These are phyloP conservation scores for Cladophialophora bantiana DNA, from an alignment of 2,329 filamentous ascomycete genomes.

Conservation along the genomic window DNA sequence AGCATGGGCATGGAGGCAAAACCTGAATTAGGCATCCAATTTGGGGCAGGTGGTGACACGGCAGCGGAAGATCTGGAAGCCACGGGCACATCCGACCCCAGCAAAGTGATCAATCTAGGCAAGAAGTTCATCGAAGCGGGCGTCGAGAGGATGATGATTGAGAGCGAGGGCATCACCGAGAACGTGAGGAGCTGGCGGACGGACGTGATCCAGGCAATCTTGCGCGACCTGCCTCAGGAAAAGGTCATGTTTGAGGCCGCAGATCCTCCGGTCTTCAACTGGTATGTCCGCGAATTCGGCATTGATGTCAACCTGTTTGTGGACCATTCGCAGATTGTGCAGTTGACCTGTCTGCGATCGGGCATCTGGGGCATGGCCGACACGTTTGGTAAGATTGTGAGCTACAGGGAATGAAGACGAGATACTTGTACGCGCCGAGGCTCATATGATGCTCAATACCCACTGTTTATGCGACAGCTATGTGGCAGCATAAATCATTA, in stretches of 20 bases:
- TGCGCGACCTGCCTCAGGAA: slow-evolving; percentile 60
- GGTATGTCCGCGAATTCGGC: slow-evolving; percentile 50
- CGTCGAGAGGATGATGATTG: slow-evolving; percentile 65
- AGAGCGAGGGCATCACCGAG: slow-evolving; percentile 67
- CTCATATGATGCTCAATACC: not conserved
- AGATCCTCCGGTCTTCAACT: slow-evolving; percentile 54
- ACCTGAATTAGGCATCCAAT: slow-evolving; percentile 64
- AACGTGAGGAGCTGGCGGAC: slow-evolving; percentile 63
- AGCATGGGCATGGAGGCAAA: slow-evolving; percentile 59
- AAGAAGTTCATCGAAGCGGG: slow-evolving; percentile 59
- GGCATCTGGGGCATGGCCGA: slow-evolving; percentile 65
- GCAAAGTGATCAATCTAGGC: slow-evolving; percentile 58
- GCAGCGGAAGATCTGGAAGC: slow-evolving; percentile 55
- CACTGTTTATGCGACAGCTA: slow-evolving; percentile 1
- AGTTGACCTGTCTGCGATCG: slow-evolving; percentile 59
- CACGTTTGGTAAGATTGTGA: slow-evolving; percentile 62
- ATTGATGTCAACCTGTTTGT: slow-evolving; percentile 65
- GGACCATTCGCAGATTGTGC: slow-evolving; percentile 65
- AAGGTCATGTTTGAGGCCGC: slow-evolving; percentile 66
- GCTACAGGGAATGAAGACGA: slow-evolving; percentile 36
- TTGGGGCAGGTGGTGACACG: slow-evolving; percentile 64
- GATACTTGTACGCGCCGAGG: not conserved
- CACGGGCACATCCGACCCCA: slow-evolving; percentile 58
- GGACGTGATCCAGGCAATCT: slow-evolving; percentile 61
- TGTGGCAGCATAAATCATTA: not conserved